Evolutionary conservation across 371 early-diverging fungal genomes (phyloP), one percentile per base, ranked within the genome.

Genomic region (Encephalitozoon intestinalis): DNA sequence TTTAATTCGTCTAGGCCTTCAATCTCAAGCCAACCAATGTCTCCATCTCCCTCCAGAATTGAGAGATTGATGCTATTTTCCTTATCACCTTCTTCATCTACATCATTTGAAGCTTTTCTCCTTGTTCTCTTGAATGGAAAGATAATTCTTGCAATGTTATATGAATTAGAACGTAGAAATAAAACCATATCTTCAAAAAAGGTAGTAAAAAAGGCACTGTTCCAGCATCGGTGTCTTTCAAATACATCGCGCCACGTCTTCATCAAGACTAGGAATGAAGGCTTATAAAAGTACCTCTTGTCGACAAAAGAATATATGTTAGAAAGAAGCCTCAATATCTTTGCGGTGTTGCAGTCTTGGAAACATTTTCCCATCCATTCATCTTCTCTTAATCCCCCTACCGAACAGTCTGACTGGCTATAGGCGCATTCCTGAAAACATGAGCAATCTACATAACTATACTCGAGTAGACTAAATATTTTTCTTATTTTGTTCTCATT

Each of bases 381-480:
- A 7, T 70, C 70, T 53, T 46, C 49, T 11, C 4, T 23, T 5
- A 4, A 1, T 46, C 15, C 18, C 23, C n/a, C 41, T 2, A n/a
- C 49, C 11, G 23, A 15, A n/a, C 0, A 26, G 9, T 53, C 34
- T 30, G 28, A 12, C 3, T 15, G 34, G 53, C 53, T 30, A 53
- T 30, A 30, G n/a, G n/a, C 18, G 15, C 58, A 58, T 5, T 58
- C n/a, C 6, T 58, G 30, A n/a, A 58, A 28, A 34, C 58, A 58
- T 26, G 30, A 15, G 53, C 78, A 78, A 23, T 75, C 69, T n/a
- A 15, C 34, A 31, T 53, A 64, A 21, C 58, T 28, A 46, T 68
- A 72, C 58, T 80, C 81, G 18, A 80, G 50, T 21, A 46, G n/a
- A 30, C 63, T 4, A 70, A 80, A 77, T 49, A 79, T 70, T 11